These are phyloP conservation scores for Dioszegia hungarica DNA, from an alignment of 768 basidiomycete species.

Conservation along the genomic window DNA sequence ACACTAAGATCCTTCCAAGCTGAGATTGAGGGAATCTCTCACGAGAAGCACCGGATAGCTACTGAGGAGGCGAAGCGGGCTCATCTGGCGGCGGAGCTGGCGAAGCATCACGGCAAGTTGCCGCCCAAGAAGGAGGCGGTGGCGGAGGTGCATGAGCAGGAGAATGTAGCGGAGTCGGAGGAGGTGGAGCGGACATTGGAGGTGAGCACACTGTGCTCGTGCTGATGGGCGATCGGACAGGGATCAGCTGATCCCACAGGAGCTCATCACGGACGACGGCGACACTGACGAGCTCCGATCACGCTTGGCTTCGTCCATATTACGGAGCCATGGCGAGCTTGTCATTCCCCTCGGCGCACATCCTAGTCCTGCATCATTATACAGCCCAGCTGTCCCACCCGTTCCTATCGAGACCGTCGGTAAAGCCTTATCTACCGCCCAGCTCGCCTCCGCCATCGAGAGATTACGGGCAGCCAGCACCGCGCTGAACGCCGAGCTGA, in stretches of 20 bases:
- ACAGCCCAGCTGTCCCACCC: conserved; percentile 21
- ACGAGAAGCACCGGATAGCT: conserved; percentile 25
- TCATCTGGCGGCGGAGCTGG: conserved; percentile 34
- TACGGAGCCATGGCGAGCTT: conserved; percentile 44
- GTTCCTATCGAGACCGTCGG: conserved; percentile 8
- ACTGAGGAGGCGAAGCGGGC: conserved; percentile 29
- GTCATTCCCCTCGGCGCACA: conserved; percentile 44
- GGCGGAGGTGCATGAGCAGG: conserved; percentile 13
- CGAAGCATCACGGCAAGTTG: conserved; percentile 37
- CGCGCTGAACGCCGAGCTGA: conserved; percentile 33
- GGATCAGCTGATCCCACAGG: conserved; percentile 15
- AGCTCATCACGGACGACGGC: conserved; percentile 12
- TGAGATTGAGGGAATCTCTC: conserved; percentile 37
- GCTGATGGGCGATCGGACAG: too few species aligned
- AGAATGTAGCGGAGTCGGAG: conserved; percentile 8
- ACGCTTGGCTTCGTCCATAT: conserved; percentile 11
- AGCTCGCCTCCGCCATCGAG: conserved; percentile 27
- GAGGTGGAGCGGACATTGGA: conserved; percentile 24
- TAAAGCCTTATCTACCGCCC: conserved; percentile 9
- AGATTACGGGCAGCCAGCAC: conserved; percentile 23
- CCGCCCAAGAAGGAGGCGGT: conserved; percentile 21
- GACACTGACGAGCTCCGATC: conserved; percentile 21
- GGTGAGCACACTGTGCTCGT: too few species aligned
- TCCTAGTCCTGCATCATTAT: conserved; percentile 28
- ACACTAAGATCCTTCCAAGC: conserved; percentile 47